phyloP scores from a whole-genome alignment of 208 protist species.

The Paratrypanosoma confusum region DNA sequence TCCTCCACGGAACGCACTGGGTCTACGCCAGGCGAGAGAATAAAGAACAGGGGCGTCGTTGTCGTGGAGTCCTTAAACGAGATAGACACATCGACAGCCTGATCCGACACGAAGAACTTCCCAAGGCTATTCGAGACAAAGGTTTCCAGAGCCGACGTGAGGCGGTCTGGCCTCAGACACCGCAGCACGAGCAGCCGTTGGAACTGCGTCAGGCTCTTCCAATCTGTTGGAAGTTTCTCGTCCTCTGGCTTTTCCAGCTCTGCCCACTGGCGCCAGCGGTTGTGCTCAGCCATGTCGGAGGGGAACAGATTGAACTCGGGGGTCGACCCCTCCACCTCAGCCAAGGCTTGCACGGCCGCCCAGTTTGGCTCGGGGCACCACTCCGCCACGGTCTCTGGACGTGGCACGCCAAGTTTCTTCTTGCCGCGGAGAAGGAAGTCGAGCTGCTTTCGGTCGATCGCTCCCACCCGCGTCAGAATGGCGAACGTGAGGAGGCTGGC shows the following conservation, averaged over 20 bases:
- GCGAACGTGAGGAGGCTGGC: conserved; percentile 91
- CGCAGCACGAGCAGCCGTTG: conserved; percentile 94
- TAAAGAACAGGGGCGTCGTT: conserved; percentile 98
- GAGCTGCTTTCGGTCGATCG: conserved; percentile 87
- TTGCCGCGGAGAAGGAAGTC: conserved; percentile 91
- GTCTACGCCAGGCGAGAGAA: conserved; percentile 98
- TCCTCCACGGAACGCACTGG: conserved; percentile 92
- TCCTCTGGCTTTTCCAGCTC: conserved; percentile 87
- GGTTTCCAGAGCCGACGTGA: conserved; percentile 89
- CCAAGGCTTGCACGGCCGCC: conserved; percentile 85
- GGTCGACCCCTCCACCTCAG: conserved; percentile 80
- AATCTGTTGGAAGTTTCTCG: conserved; percentile 88
- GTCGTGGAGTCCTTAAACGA: conserved; percentile 92
- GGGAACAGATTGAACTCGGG: conserved; percentile 83
- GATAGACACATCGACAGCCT: conserved; percentile 87
- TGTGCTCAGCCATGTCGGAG: conserved; percentile 86
- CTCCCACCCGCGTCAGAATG: conserved; percentile 73
- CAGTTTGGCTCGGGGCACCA: conserved; percentile 90
- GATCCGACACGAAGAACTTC: conserved; percentile 91
- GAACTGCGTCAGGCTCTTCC: conserved; percentile 94
- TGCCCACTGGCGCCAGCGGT: conserved; percentile 87
- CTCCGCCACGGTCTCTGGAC: conserved; percentile 83
- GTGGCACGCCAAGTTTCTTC: conserved; percentile 76
- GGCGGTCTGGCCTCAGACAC: conserved; percentile 93
- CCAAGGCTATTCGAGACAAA: conserved; percentile 93